A percentile compares a stretch with the other conserved stretches of the same genome.
These are phyloP conservation scores for Lyophyllum shimeji DNA, from an alignment of 768 basidiomycete species.

Conservation along the genomic window DNA sequence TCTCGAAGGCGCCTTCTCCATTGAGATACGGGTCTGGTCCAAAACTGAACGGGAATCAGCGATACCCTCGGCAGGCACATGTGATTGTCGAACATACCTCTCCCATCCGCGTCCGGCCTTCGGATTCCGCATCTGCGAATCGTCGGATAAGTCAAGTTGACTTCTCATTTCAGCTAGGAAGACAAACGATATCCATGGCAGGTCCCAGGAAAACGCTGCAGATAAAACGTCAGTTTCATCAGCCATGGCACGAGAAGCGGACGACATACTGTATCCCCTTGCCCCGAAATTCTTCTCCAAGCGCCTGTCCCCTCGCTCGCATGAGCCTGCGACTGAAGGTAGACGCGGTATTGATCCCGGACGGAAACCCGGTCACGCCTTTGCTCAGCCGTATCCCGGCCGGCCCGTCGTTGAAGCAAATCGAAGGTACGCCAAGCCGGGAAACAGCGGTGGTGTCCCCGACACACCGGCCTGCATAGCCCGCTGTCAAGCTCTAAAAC, in stretches of 20 bases:
- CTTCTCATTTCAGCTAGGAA: neutral
- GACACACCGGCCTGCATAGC: slow-evolving; percentile 40
- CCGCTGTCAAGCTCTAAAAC: neutral
- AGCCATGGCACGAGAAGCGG: neutral
- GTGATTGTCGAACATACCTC: slow-evolving; percentile 24
- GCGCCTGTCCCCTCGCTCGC: slow-evolving; percentile 56
- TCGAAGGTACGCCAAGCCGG: slow-evolving; percentile 41
- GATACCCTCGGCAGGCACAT: neutral
- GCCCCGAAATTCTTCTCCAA: slow-evolving; percentile 67
- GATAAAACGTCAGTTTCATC: neutral
- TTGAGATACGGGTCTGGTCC: slow-evolving; percentile 65
- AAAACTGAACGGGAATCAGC: slow-evolving; percentile 28
- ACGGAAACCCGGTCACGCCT: slow-evolving; percentile 52
- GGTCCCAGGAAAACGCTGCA: slow-evolving; percentile 49
- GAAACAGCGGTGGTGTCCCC: slow-evolving; percentile 44
- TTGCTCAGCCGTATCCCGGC: slow-evolving; percentile 42
- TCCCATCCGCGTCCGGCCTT: slow-evolving; percentile 52
- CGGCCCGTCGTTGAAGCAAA: slow-evolving; percentile 51
- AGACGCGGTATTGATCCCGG: slow-evolving; percentile 54
- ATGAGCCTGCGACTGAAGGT: slow-evolving; percentile 64
- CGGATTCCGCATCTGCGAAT: slow-evolving; percentile 48
- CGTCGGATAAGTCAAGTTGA: neutral
- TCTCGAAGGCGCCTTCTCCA: slow-evolving; percentile 61
- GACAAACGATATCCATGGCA: slow-evolving; percentile 49
- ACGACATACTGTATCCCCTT: slow-evolving; percentile 54